Conservation (phyloP, 305 asterid genomes). For the Solanum chacoense region DNA sequence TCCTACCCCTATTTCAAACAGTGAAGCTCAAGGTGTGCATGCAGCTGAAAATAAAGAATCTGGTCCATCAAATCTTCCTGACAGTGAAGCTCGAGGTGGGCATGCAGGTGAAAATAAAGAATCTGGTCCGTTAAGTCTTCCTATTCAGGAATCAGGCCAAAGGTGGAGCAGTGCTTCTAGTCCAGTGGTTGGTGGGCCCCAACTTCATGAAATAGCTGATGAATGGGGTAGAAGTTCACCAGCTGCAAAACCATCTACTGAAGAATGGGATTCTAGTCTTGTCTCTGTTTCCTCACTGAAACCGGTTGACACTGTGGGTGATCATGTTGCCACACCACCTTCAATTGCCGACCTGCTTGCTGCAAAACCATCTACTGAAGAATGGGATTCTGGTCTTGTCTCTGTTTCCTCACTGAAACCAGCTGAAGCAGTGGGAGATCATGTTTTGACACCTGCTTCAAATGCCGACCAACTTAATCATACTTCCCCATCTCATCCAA, state of each 20-base stretch:
- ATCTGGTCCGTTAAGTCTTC: slow-evolving; percentile 21
- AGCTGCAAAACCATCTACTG: slow-evolving; percentile 28
- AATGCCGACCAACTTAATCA: slow-evolving; percentile 14
- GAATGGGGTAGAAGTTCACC: slow-evolving; percentile 62
- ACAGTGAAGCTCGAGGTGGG: slow-evolving; percentile 16
- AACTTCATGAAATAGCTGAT: slow-evolving; percentile 39
- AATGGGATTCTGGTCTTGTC: slow-evolving; percentile 29
- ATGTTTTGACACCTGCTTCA: slow-evolving; percentile 12
- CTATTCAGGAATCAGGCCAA: slow-evolving; percentile 29
- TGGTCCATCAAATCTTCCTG: slow-evolving; percentile 17
- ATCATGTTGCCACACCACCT: slow-evolving; percentile 14
- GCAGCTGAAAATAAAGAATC: slow-evolving; percentile 32
- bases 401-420: slow-evolving; percentile 25
- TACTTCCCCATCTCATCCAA: slow-evolving; percentile 20
- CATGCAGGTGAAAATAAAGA: slow-evolving; percentile 31
- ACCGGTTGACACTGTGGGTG: slow-evolving; percentile 15
- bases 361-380: slow-evolving; percentile 28
- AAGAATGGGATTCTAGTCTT: slow-evolving; percentile 30
- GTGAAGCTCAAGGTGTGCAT: slow-evolving; percentile 25
- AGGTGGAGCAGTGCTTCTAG: slow-evolving; percentile 34
- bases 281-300: slow-evolving; percentile 21
- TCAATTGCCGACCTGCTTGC: slow-evolving; percentile 7
- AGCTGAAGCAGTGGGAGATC: slow-evolving; percentile 22
- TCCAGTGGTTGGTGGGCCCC: slow-evolving; percentile 29
- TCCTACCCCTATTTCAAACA: slow-evolving; percentile 35